phyloP scores from a whole-genome alignment of 2,329 filamentous ascomycete genomes.

The Acarospora socialis region DNA sequence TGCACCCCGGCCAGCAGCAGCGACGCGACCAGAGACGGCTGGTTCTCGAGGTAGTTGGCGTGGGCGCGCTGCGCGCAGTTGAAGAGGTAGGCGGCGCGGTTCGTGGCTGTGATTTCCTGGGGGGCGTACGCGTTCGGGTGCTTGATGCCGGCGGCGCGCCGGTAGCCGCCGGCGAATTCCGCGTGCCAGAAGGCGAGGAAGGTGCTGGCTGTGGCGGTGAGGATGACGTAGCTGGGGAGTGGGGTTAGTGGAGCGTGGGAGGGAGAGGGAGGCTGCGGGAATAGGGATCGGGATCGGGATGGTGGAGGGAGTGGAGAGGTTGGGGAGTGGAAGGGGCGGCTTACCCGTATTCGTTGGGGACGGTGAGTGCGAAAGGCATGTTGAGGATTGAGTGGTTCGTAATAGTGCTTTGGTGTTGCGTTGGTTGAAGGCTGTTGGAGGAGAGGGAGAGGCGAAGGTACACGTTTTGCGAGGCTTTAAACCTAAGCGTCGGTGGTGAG shows the following conservation, averaged over 20 bases:
- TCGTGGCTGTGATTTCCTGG: slow-evolving; percentile 35
- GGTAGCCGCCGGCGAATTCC: slow-evolving; percentile 29
- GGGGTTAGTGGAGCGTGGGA: slow-evolving; percentile 1
- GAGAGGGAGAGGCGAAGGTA: no score
- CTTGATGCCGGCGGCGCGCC: slow-evolving; percentile 37
- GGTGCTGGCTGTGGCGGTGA: slow-evolving; percentile 38
- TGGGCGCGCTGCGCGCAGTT: slow-evolving; percentile 43
- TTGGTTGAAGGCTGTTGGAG: no score
- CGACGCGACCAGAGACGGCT: slow-evolving; percentile 6
- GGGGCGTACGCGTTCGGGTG: slow-evolving; percentile 46
- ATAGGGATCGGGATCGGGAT: background rate
- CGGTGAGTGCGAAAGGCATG: no score
- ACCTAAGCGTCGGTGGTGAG: no score
- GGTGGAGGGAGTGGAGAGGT: background rate
- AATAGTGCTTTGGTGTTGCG: no score
- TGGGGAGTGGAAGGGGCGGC: no score
- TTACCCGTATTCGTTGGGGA: no score
- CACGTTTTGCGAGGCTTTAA: no score
- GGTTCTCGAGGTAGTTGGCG: slow-evolving; percentile 46
- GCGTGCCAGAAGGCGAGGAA: slow-evolving; percentile 40
- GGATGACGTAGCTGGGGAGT: slow-evolving; percentile 38
- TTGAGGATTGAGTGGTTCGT: no score
- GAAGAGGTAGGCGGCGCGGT: slow-evolving; percentile 33
- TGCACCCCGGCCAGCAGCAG: slow-evolving; percentile 6
- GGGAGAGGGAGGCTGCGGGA: no score